phyloP scores from a whole-genome alignment of 306 rosid species.

The Hippophae gyantsensis region DNA sequence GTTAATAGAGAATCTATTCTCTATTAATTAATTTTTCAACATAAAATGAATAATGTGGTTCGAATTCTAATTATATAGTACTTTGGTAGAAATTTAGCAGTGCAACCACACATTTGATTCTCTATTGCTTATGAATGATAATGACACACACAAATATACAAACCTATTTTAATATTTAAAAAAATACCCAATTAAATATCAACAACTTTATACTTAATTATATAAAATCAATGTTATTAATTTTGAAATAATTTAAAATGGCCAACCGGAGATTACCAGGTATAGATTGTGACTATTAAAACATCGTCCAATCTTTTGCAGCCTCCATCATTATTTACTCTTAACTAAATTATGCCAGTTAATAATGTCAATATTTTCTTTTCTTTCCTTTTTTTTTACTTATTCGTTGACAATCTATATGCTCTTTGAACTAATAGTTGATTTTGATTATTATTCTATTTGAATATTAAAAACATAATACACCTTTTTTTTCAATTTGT shows the following conservation, averaged over 20 bases:
- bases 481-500: too few species aligned
- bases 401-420: conserved; percentile 4
- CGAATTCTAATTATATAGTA: too few species aligned
- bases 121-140: conserved; percentile 17
- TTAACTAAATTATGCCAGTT: conserved; percentile 2
- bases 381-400: conserved; percentile 3
- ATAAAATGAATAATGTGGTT: too few species aligned
- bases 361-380: conserved; percentile 8
- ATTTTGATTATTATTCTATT: not conserved
- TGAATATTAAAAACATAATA: not conserved
- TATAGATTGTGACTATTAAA: not conserved
- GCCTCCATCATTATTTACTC: not conserved
- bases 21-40: too few species aligned
- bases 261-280: conserved; percentile 27
- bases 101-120: conserved; percentile 23
- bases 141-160: conserved; percentile 10
- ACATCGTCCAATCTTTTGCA: not conserved
- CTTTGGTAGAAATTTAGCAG: too few species aligned
- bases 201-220: not conserved
- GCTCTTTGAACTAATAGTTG: not conserved
- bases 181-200: conserved; percentile 1
- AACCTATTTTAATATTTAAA: conserved; percentile 2
- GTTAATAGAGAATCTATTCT: too few species aligned
- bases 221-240: not conserved
- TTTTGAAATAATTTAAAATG: not conserved